A percentile compares a stretch with the other conserved stretches of the same genome.
These are phyloP conservation scores for Trichoderma sp. DNA, from an alignment of 2,329 filamentous ascomycete genomes.

Conservation along the genomic window DNA sequence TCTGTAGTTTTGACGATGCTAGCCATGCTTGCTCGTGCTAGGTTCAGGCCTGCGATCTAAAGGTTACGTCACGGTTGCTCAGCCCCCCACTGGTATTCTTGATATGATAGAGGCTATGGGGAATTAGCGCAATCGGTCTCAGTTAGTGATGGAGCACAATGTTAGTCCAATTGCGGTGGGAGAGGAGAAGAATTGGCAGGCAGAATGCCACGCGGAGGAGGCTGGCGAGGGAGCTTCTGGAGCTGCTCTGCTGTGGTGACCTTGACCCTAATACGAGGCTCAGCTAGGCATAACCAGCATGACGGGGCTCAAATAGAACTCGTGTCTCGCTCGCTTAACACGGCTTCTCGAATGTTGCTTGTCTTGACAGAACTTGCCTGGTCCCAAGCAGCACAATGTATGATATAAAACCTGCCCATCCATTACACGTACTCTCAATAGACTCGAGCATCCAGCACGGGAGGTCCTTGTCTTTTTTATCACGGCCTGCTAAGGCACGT, in stretches of 20 bases:
- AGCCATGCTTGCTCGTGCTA: background rate
- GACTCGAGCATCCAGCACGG: background rate
- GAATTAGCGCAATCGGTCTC: background rate
- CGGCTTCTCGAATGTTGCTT: background rate
- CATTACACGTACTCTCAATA: background rate
- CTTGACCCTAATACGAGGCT: background rate
- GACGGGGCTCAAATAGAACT: background rate
- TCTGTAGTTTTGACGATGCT: background rate
- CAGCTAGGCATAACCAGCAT: background rate
- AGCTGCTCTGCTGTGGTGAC: background rate
- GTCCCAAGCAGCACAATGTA: background rate
- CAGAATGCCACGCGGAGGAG: background rate
- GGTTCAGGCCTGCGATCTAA: background rate
- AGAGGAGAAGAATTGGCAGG: background rate
- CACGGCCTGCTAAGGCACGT: slow-evolving; percentile 8
- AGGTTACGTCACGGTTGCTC: slow-evolving; percentile 13
- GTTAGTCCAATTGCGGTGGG: background rate
- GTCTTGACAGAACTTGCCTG: background rate
- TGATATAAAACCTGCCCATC: background rate
- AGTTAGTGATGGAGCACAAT: background rate
- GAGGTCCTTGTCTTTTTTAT: slow-evolving; percentile 3
- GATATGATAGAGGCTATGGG: background rate
- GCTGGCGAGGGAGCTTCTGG: background rate
- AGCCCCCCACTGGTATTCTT: slow-evolving; percentile 8
- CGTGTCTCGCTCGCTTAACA: background rate